phyloP scores from a whole-genome alignment of 768 basidiomycete genomes.

The Amanita rimosa region DNA sequence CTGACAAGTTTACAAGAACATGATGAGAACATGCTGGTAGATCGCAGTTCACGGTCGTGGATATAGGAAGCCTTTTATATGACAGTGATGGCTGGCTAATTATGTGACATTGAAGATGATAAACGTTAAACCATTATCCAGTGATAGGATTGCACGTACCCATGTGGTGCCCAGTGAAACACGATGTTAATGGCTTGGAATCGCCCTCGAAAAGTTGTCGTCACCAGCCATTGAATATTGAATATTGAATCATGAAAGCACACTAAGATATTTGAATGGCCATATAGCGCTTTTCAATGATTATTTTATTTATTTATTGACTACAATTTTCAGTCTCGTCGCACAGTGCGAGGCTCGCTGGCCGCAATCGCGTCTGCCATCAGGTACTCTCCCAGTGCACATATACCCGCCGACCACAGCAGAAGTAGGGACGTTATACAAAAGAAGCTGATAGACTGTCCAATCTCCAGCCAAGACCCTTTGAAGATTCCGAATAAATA shows the following conservation, averaged over 20 bases:
- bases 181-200: no score
- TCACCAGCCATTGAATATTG: no score
- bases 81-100: no score
- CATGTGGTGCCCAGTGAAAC: no score
- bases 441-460: slow-evolving; percentile 82
- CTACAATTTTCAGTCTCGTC: background rate
- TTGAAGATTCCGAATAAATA: slow-evolving; percentile 2
- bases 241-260: no score
- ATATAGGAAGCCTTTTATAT: background rate
- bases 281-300: no score
- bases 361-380: slow-evolving; percentile 33
- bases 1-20: background rate
- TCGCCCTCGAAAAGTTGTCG: no score
- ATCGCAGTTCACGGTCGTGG: background rate
- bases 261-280: no score
- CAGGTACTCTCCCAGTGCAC: slow-evolving; percentile 59
- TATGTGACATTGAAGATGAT: no score
- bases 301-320: background rate
- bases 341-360: background rate
- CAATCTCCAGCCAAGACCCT: slow-evolving; percentile 87
- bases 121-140: no score
- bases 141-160: no score
- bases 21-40: background rate
- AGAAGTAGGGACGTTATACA: slow-evolving; percentile 72
- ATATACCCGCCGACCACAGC: slow-evolving; percentile 71